Conservation (phyloP, 148 eudicot species). For the Camellia granthamiana region DNA sequence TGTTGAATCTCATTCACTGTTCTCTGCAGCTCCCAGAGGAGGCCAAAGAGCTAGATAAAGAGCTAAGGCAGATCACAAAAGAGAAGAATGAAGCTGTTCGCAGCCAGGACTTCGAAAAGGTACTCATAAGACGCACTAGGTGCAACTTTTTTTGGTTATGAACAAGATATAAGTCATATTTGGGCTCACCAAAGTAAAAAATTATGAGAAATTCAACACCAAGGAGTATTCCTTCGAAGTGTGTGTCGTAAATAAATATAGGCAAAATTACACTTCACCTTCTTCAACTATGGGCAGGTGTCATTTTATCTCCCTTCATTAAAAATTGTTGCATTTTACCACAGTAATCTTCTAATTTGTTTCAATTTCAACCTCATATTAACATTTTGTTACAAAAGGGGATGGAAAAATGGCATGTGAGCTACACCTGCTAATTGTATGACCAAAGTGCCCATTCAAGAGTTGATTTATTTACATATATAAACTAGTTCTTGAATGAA, state of each 20-base stretch:
- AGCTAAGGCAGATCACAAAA: slow-evolving; percentile 75
- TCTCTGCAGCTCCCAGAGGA: slow-evolving; percentile 80
- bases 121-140: slow-evolving; percentile 14
- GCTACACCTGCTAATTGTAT: too few relatives aligned
- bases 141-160: background rate
- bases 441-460: too few relatives aligned
- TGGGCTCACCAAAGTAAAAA: background rate
- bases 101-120: slow-evolving; percentile 95
- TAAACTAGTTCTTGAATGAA: too few relatives aligned
- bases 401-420: too few relatives aligned
- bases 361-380: too few relatives aligned
- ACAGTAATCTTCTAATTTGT: too few relatives aligned
- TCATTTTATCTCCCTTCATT: too few relatives aligned
- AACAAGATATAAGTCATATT: background rate
- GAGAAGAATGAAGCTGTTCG: slow-evolving; percentile 88
- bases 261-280: too few relatives aligned
- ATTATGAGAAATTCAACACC: background rate
- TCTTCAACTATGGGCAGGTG: too few relatives aligned
- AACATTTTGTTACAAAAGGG: too few relatives aligned
- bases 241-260: background rate
- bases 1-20: background rate
- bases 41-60: slow-evolving; percentile 86
- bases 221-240: background rate
- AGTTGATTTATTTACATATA: too few relatives aligned
- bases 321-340: too few relatives aligned